These are phyloP conservation scores for Colletotrichum musae DNA, from an alignment of 2,329 filamentous ascomycete genomes.

Conservation along the genomic window DNA sequence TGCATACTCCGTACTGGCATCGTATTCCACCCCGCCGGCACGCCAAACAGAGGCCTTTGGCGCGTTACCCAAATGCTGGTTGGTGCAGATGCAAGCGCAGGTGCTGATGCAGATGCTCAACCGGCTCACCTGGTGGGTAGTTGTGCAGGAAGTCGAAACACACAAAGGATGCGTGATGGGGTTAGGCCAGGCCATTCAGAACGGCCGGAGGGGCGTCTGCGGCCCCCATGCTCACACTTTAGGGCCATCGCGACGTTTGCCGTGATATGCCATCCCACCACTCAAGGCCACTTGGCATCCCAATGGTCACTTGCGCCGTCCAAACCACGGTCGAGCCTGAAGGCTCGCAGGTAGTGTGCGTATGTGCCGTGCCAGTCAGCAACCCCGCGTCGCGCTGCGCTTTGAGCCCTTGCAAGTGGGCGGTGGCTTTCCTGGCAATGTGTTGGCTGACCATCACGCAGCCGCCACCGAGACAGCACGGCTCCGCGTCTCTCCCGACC, in stretches of 20 bases:
- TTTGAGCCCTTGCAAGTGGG: constrained; percentile 18
- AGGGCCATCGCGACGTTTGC: constrained; percentile 28
- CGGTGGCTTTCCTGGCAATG: constrained; percentile 25
- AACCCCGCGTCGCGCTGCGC: constrained; percentile 38
- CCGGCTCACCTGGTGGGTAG: constrained; percentile 22
- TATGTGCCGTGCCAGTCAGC: constrained; percentile 19
- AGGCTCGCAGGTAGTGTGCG: neutral
- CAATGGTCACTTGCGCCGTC: constrained; percentile 23
- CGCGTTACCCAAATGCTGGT: neutral
- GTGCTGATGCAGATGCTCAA: constrained; percentile 17
- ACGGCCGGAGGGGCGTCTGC: constrained; percentile 17
- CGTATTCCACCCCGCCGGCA: constrained; percentile 27
- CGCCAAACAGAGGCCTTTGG: constrained; percentile 21
- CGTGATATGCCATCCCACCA: constrained; percentile 32
- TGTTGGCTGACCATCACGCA: constrained; percentile 37
- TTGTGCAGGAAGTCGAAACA: constrained; percentile 41
- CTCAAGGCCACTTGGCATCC: constrained; percentile 30
- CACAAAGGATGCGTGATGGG: constrained; percentile 40
- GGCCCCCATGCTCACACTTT: constrained; percentile 22
- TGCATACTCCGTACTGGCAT: constrained; percentile 38
- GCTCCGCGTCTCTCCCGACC: constrained; percentile 13
- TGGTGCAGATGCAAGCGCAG: constrained; percentile 8
- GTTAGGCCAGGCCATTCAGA: constrained; percentile 30
- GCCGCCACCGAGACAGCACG: constrained; percentile 30
- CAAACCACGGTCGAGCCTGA: constrained; percentile 7